phyloP scores from a whole-genome alignment of 1,139 yeast species.

The Diutina catenulata region DNA sequence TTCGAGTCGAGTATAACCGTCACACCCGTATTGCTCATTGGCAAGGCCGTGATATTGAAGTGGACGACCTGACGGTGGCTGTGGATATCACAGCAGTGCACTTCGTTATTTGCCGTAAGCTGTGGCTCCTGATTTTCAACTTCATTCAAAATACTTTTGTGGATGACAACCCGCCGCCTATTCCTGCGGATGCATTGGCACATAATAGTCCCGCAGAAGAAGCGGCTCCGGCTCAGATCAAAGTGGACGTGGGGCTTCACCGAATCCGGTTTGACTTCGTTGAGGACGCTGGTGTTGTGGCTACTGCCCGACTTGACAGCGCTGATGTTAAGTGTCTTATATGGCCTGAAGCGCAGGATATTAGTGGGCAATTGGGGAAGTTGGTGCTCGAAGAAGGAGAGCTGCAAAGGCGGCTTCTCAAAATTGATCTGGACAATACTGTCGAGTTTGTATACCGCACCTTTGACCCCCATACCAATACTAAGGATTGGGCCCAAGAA shows the following conservation, averaged over 20 bases:
- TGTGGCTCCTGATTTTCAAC: slow-evolving; percentile 68
- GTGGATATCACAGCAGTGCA: slow-evolving; percentile 72
- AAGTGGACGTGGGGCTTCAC: slow-evolving; percentile 56
- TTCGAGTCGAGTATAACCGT: slow-evolving; percentile 44
- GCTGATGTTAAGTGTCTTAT: slow-evolving; percentile 59
- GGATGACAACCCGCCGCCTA: slow-evolving; percentile 57
- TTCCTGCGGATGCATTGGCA: slow-evolving; percentile 56
- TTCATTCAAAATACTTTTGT: slow-evolving; percentile 82
- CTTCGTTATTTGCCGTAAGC: slow-evolving; percentile 65
- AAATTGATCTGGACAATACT: slow-evolving; percentile 72
- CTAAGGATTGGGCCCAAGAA: slow-evolving; percentile 42
- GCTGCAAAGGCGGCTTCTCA: slow-evolving; percentile 56
- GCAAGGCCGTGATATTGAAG: slow-evolving; percentile 47
- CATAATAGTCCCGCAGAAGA: slow-evolving; percentile 48
- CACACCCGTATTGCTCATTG: slow-evolving; percentile 51
- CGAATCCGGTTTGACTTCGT: slow-evolving; percentile 67
- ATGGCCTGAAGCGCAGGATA: slow-evolving; percentile 69
- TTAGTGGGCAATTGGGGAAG: slow-evolving; percentile 70
- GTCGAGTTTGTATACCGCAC: slow-evolving; percentile 83
- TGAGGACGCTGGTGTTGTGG: slow-evolving; percentile 75
- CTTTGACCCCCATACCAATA: slow-evolving; percentile 44
- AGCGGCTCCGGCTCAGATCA: slow-evolving; percentile 60
- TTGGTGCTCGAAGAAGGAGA: slow-evolving; percentile 65
- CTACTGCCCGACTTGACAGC: slow-evolving; percentile 64
- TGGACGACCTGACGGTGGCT: slow-evolving; percentile 69